A percentile compares a stretch with the other conserved stretches of the same genome.
These are phyloP conservation scores for Aegilops longissima DNA, from an alignment of 176 grass and related monocot species.

Conservation along the genomic window DNA sequence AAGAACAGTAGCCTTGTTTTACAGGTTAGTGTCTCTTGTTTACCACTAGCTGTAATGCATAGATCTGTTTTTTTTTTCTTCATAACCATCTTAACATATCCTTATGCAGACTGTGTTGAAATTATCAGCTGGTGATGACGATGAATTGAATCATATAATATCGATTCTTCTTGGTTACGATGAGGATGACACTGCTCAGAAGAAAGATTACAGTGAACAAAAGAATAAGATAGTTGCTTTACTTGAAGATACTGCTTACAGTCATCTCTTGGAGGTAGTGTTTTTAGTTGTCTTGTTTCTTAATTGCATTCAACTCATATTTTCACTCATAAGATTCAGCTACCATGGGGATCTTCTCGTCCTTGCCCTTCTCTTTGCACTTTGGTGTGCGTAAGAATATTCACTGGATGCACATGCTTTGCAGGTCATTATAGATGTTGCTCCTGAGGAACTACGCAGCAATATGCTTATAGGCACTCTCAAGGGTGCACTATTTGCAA, in stretches of 20 bases:
- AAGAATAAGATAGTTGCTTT: conserved; percentile 72
- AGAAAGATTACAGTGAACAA: conserved; percentile 36
- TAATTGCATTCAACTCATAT: conserved; percentile 8
- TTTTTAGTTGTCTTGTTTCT: conserved; percentile 11
- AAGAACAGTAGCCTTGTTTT: conserved; percentile 95
- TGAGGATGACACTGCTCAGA: conserved; percentile 29
- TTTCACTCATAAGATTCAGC: background rate
- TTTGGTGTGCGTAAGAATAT: background rate
- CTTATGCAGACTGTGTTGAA: conserved; percentile 66
- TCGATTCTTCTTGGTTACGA: conserved; percentile 61
- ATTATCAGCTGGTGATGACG: conserved; percentile 59
- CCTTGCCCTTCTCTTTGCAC: background rate
- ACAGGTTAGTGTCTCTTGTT: conserved; percentile 50
- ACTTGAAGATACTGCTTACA: conserved; percentile 88
- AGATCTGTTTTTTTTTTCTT: background rate
- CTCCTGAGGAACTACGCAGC: conserved; percentile 65
- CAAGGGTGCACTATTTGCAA: conserved; percentile 70
- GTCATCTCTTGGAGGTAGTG: conserved; percentile 87
- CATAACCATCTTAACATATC: conserved; percentile 5
- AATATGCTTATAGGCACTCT: conserved; percentile 63
- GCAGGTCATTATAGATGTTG: conserved; percentile 92
- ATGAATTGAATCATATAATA: conserved; percentile 65
- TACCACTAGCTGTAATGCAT: background rate
- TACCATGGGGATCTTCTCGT: background rate
- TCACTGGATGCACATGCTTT: conserved; percentile 32